Base-by-base conservation (phyloP, 805 yeast genomes). In the Maudiozyma pseudohumilis region DNA sequence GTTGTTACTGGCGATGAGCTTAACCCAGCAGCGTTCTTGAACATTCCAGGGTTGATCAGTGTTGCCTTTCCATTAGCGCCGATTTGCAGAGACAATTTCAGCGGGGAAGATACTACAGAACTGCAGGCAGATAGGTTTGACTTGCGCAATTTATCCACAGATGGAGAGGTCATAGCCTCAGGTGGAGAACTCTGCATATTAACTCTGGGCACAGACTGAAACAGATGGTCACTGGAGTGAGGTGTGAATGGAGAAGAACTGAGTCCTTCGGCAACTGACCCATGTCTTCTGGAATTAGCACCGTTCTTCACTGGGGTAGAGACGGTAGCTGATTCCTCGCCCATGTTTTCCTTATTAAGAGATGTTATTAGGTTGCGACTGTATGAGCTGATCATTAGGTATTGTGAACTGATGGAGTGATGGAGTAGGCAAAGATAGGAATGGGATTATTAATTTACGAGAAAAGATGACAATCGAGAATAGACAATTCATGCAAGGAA, bases 11-110 rank as follows among this genome's bases (percentile, higher is more conserved):
- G 20, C 10, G 13, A 39, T 18, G 12, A 19, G 7, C 32, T 32
- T 26, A 27, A 13, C n/a, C n/a, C n/a, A n/a, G n/a, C n/a, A n/a
- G n/a, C n/a, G 22, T 25, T 26, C 27, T 18, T 21, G 20, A 32
- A 35, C 20, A 29, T 37, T 17, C 20, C 22, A 13, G 52, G 42
- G 10, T 48, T 49, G 7, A 48, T 47, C 34, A 59, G 56, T 4
- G 52, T 37, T 6, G 64, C 64, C 31, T 55, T 59, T n/a, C 63
- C 63, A 34, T 56, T 49, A 16, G 52, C 44, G 12, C 58, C 59
- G 19, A 59, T 45, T 20, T 50, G 52, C 24, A 59, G 41, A 3
- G 55, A 47, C 15, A 59, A 46, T 26, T 49, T 55, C n/a, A 43
- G 12, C 7, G 47, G 44, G 9, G 32, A n/a, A 5, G 22, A 18